phyloP scores from a whole-genome alignment of 1,284 basidiomycete species.

The Trichosporon inkin region DNA sequence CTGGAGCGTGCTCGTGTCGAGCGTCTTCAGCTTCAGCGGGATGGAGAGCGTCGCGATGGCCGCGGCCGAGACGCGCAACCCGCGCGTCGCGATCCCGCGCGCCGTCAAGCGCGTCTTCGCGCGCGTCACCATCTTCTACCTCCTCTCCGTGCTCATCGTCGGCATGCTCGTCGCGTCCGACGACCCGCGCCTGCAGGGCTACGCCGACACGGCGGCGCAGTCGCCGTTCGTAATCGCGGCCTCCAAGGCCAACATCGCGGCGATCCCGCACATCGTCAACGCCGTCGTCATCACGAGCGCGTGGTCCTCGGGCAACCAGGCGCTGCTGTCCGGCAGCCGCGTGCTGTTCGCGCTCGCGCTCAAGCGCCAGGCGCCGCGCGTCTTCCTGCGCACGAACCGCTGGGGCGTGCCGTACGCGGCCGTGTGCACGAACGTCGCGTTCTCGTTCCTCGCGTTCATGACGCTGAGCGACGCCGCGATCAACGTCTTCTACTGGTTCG shows the following conservation, averaged over 20 bases:
- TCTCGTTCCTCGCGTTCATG: slow-evolving; percentile 47
- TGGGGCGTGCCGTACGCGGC: slow-evolving; percentile 48
- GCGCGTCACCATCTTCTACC: slow-evolving; percentile 56
- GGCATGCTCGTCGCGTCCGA: slow-evolving; percentile 60
- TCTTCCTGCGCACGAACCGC: slow-evolving; percentile 54
- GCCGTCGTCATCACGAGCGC: slow-evolving; percentile 35
- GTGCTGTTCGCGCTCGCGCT: slow-evolving; percentile 52
- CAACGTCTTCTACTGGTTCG: slow-evolving; percentile 39
- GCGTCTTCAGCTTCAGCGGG: slow-evolving; percentile 31
- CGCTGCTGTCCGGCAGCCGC: slow-evolving; percentile 32
- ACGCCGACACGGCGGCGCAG: slow-evolving; percentile 58
- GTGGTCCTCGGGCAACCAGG: slow-evolving; percentile 26
- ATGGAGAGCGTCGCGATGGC: slow-evolving; percentile 33
- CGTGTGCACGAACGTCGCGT: slow-evolving; percentile 28
- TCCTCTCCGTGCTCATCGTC: slow-evolving; percentile 56
- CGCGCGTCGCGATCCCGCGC: slow-evolving; percentile 29
- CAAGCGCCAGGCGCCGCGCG: slow-evolving; percentile 52
- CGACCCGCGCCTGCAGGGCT: slow-evolving; percentile 16
- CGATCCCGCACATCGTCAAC: slow-evolving; percentile 52
- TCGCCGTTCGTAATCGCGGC: slow-evolving; percentile 67
- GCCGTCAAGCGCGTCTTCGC: slow-evolving; percentile 25
- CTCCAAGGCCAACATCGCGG: slow-evolving; percentile 62
- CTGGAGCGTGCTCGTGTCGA: slow-evolving; percentile 28
- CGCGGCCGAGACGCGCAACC: slow-evolving; percentile 39
- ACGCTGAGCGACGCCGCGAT: slow-evolving; percentile 31